Evolutionary conservation across 352 stramenopile species (phyloP).

Genomic region (Phytophthora pinifolia): DNA sequence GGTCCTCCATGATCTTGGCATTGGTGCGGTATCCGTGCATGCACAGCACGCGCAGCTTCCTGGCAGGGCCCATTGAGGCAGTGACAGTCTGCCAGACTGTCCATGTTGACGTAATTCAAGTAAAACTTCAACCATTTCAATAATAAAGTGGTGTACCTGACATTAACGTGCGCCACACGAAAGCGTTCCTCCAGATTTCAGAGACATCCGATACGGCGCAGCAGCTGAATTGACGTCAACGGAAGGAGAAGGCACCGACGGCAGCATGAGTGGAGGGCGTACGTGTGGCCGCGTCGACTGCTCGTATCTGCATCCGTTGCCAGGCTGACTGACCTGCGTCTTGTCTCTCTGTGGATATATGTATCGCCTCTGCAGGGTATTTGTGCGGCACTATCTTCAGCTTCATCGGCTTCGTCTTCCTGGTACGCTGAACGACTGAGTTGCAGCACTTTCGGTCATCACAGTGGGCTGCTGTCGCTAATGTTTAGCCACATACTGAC

Average conservation of each 20-base stretch:
- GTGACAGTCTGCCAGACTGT: background rate
- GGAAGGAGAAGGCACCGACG: constrained; percentile 13
- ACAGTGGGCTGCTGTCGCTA: background rate
- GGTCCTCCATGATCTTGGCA: constrained; percentile 47
- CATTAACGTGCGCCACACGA: no score
- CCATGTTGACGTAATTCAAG: constrained; percentile 3
- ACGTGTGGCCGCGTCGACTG: constrained; percentile 3
- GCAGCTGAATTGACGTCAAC: constrained; percentile 17
- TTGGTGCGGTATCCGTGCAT: constrained; percentile 72
- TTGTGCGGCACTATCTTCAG: constrained; percentile 78
- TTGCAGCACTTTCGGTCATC: constrained; percentile 12
- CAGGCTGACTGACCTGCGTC: constrained; percentile 1
- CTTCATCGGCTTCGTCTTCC: constrained; percentile 78
- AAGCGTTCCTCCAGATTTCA: no score
- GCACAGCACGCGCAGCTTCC: constrained; percentile 54
- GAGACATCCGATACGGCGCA: no score
- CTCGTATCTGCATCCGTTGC: background rate
- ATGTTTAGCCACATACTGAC: background rate
- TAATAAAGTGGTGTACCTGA: no score
- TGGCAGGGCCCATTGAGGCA: constrained; percentile 13
- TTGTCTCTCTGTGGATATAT: constrained; percentile 1
- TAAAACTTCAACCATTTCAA: no score
- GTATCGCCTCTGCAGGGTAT: constrained; percentile 40
- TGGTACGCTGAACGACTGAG: constrained; percentile 35
- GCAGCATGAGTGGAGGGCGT: constrained; percentile 25